Percentiles rank a stretch among this genome's conserved stretches.
Conservation (phyloP, 2,329 filamentous ascomycete species). For the Tympanopsis confertula region DNA sequence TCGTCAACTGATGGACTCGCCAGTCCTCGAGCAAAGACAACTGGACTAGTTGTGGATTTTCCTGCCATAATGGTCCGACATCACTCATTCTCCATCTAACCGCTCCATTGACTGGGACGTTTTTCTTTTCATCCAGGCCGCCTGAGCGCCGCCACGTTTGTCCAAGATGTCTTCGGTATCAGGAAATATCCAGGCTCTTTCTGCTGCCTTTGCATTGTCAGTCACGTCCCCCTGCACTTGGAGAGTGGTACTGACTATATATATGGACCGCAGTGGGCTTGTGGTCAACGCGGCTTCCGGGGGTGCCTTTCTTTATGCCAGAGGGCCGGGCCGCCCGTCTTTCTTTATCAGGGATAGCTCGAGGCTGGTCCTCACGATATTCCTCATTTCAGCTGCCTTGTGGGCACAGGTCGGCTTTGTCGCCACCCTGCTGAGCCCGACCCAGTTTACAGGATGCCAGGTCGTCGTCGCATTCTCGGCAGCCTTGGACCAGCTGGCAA, state of each 20-base stretch:
- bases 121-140: conserved; percentile 13
- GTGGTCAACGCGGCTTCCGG: conserved; percentile 38
- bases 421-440: conserved; percentile 31
- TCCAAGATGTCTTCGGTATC: conserved; percentile 16
- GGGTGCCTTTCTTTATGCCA: conserved; percentile 30
- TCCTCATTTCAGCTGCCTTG: conserved; percentile 35
- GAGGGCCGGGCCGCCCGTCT: conserved; percentile 32
- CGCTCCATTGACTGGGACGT: conserved; percentile 36
- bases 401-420: conserved; percentile 43
- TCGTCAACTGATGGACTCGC: neutral
- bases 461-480: conserved; percentile 37
- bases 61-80: conserved; percentile 15
- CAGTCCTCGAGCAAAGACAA: neutral
- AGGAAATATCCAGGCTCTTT: conserved; percentile 32
- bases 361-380: conserved; percentile 52
- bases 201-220: conserved; percentile 43
- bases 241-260: conserved; percentile 1
- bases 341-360: conserved; percentile 40
- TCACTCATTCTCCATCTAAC: conserved; percentile 15
- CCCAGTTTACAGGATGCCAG: conserved; percentile 33
- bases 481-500: conserved; percentile 43
- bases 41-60: conserved; percentile 10
- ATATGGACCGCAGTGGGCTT: conserved; percentile 29
- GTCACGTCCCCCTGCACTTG: conserved; percentile 11
- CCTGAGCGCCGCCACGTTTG: conserved; percentile 11